These are phyloP conservation scores for Petrea volubilis DNA, from an alignment of 257 asterid species.

Conservation along the genomic window DNA sequence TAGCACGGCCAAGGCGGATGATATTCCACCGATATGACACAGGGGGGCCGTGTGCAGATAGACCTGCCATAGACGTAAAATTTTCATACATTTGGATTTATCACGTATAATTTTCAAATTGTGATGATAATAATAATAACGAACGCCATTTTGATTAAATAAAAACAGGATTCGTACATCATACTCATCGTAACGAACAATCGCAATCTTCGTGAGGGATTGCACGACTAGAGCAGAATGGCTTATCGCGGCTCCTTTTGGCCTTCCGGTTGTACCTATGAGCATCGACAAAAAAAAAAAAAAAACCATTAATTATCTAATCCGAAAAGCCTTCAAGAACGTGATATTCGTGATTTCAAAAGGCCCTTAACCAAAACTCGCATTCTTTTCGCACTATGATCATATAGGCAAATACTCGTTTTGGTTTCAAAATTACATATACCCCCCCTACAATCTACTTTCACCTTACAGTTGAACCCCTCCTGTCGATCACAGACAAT, in stretches of 20 bases:
- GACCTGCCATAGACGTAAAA: slow-evolving; percentile 42
- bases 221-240: slow-evolving; percentile 77
- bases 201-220: slow-evolving; percentile 85
- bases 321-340: not conserved
- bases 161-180: slow-evolving; percentile 52
- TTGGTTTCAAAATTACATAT: too few species aligned
- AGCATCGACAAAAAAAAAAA: slow-evolving; percentile 22
- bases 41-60: slow-evolving; percentile 84
- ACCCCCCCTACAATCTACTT: too few species aligned
- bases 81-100: not conserved
- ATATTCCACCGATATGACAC: slow-evolving; percentile 95
- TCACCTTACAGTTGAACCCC: too few species aligned
- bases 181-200: slow-evolving; percentile 72
- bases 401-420: too few species aligned
- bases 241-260: slow-evolving; percentile 79
- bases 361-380: not conserved
- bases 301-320: not conserved
- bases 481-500: too few species aligned
- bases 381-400: not conserved
- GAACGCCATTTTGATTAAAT: not conserved
- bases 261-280: slow-evolving; percentile 89
- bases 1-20: slow-evolving; percentile 87
- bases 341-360: too few species aligned
- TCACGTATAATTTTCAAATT: too few species aligned
- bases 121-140: too few species aligned